Conservation (phyloP, 208 protist species). For the Trypanosoma cruzi region DNA sequence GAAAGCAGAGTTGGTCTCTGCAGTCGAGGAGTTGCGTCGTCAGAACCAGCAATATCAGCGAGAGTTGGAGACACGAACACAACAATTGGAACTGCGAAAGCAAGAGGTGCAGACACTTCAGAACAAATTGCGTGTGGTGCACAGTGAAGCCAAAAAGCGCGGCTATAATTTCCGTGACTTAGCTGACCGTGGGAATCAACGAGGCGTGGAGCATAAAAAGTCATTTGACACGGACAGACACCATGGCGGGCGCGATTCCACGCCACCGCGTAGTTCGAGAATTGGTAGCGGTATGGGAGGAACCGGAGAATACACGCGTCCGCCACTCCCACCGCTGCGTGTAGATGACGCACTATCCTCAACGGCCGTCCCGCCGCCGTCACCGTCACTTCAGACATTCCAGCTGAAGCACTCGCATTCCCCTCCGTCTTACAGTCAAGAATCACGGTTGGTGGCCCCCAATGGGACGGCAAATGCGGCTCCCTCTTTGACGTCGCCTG, state of each 20-base stretch:
- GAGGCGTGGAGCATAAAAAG: neutral
- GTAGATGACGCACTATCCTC: neutral
- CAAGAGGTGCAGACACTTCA: slow-evolving; percentile 26
- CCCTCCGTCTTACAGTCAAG: neutral
- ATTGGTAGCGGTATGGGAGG: neutral
- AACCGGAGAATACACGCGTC: neutral
- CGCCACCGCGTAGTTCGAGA: neutral
- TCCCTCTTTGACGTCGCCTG: neutral
- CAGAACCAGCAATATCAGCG: neutral
- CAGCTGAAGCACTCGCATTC: neutral
- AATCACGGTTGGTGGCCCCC: neutral
- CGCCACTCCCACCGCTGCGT: slow-evolving; percentile 11
- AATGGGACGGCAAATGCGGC: neutral
- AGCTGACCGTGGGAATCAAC: neutral
- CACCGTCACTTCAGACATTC: neutral
- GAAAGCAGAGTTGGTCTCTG: neutral
- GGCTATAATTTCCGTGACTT: neutral
- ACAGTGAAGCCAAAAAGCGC: slow-evolving; percentile 2
- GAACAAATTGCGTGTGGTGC: slow-evolving; percentile 20
- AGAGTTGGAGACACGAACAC: slow-evolving; percentile 10
- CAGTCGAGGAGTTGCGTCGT: neutral
- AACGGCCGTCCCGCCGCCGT: neutral
- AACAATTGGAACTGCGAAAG: slow-evolving; percentile 23
- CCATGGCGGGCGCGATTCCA: neutral
- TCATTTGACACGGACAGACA: neutral